A percentile compares a stretch with the other conserved stretches of the same genome.
These are phyloP conservation scores for Cyanidium caldarium DNA, from an alignment of 23 red algal genomes.

Conservation along the genomic window DNA sequence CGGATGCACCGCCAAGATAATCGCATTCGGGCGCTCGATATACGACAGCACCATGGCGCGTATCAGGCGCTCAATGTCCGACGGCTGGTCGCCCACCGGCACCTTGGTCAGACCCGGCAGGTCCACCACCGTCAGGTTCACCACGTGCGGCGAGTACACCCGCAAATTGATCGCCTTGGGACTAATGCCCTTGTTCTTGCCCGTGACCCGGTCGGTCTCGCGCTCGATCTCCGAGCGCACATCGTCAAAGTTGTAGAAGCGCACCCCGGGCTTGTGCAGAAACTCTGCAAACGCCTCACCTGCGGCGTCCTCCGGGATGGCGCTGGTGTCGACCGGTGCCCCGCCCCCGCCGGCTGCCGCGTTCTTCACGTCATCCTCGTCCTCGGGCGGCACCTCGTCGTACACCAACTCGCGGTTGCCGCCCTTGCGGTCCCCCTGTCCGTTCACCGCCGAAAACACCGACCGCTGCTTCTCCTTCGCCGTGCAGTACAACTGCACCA, in stretches of 20 bases:
- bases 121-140: conserved; percentile 91
- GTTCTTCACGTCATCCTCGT: background rate
- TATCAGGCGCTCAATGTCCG: conserved; percentile 82
- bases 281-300: conserved; percentile 66
- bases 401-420: background rate
- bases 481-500: conserved; percentile 73
- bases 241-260: conserved; percentile 43
- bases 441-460: background rate
- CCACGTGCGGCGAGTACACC: conserved; percentile 81
- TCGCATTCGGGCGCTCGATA: conserved; percentile 77
- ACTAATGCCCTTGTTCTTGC: conserved; percentile 69
- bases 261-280: conserved; percentile 40
- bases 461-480: background rate
- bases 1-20: conserved; percentile 91
- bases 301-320: background rate
- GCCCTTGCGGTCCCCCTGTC: background rate
- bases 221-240: conserved; percentile 66
- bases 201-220: conserved; percentile 68
- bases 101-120: conserved; percentile 94
- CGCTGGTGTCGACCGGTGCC: background rate
- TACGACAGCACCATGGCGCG: conserved; percentile 78
- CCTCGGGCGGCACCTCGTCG: background rate
- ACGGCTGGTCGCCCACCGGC: conserved; percentile 94
- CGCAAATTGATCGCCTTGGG: conserved; percentile 82
- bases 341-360: background rate